Base-by-base conservation (phyloP, 2,329 filamentous ascomycete species). In the Orbilia brochopaga region DNA sequence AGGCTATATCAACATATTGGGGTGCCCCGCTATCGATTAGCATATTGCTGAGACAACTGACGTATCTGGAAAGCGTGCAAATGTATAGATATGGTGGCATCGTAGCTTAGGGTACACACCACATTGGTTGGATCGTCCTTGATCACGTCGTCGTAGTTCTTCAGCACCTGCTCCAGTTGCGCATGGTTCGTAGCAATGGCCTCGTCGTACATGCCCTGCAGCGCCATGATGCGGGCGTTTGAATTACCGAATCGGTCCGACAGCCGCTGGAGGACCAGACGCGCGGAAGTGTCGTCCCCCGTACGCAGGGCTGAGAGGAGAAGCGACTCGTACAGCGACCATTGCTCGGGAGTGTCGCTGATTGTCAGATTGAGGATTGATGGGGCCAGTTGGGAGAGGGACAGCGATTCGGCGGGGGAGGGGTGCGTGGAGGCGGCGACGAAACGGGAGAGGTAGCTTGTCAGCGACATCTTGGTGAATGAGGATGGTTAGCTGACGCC, bases 251-350 rank as follows among this genome's bases (percentile, higher is more conserved):
- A 99, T 54, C 94, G 89, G 69, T 85, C 82, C 2, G 87, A 87
- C 51, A 99, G 84, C 73, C 88, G 86, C 77, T 90, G 86, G 40
- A 97, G 84, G 78, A 90, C 90, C 76, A 87, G 79, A 74, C 87
- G 86, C 23, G 94, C 94, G 23, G 90, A 86, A 74, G 86, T 82
- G 76, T 95, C 89, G 79, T 97, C 90, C 60, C 90, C 90, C 0
- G 90, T 92, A 56, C 90, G 89, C 40, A 99, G 85, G 77, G 90
- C 94, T 30, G 91, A 87, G 35, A 94, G 82, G 75, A 97, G 82
- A 17, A 97, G 84, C 78, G 96, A 94, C 81, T 97, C 93, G 80
- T 94, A 90, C 48, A 86, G 86, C 15, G 85, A 85, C 92, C 93
- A 97, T 78, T 90, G 84, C 75, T 96, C 91, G 61, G 90, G 83